These are phyloP conservation scores for Pleurotus tuber-regium DNA, from an alignment of 768 basidiomycete species.

Conservation along the genomic window DNA sequence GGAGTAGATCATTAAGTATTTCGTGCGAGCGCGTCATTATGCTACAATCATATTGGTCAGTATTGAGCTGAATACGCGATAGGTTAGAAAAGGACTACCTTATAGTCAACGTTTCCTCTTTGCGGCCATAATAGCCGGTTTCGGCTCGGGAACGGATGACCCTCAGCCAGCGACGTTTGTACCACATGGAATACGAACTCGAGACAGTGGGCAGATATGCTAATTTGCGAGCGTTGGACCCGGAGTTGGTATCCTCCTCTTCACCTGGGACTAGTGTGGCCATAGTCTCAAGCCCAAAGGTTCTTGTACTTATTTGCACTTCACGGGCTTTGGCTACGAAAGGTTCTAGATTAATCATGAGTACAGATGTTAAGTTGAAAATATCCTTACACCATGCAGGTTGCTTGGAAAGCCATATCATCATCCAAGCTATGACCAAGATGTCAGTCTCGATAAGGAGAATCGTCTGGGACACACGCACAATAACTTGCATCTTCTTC, in stretches of 20 bases:
- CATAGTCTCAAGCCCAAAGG: slow-evolving; percentile 31
- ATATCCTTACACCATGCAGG: slow-evolving; percentile 52
- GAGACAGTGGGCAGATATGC: slow-evolving; percentile 42
- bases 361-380: slow-evolving; percentile 11
- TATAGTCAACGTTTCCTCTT: slow-evolving; percentile 37
- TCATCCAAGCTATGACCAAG: slow-evolving; percentile 69
- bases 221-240: slow-evolving; percentile 32
- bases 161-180: slow-evolving; percentile 42
- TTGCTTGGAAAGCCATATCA: slow-evolving; percentile 65
- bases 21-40: slow-evolving; percentile 46
- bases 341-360: slow-evolving; percentile 12
- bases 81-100: slow-evolving; percentile 29
- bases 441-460: no score
- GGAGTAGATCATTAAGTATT: slow-evolving; percentile 49
- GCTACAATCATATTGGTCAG: slow-evolving; percentile 28
- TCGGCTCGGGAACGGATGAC: slow-evolving; percentile 35
- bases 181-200: slow-evolving; percentile 43
- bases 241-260: slow-evolving; percentile 27
- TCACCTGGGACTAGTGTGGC: slow-evolving; percentile 35
- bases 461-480: no score
- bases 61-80: background rate
- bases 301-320: slow-evolving; percentile 46
- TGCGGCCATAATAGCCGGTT: slow-evolving; percentile 29
- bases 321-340: slow-evolving; percentile 40
- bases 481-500: slow-evolving; percentile 57